Evolutionary conservation across 352 stramenopile genomes (phyloP), one percentile per base, ranked within the genome.

Genomic region (Phytopythium chamaehyphon): DNA sequence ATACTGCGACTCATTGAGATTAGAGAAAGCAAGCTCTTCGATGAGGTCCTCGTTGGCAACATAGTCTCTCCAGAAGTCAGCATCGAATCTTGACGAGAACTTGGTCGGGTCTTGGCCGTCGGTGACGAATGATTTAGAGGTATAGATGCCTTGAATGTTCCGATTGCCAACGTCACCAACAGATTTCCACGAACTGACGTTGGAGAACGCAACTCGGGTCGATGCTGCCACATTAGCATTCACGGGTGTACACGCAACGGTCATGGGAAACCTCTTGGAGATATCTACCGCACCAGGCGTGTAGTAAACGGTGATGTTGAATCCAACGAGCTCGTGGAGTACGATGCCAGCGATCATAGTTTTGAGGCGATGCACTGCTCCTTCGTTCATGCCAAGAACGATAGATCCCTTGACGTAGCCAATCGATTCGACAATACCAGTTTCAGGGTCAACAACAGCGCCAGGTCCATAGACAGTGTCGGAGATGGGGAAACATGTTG

Each of bases 11-110:
- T 62, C 51, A 23, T 46, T 40, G 8, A 66, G 38, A 12, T 16
- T 40, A 3, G 52, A 66, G 0, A 54, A 28, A 3, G 51, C 7
- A 8, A 65, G 24, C 6, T 21, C n/a, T 3, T 54, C n/a, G 14
- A 66, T 57, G 39, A 63, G 37, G 6, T 52, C 39, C 9, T 60
- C 7, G 33, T 37, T 54, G 6, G 7, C 31, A 9, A 26, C 37
- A 40, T 61, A 76, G 44, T 62, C 60, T 22, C 67, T 53, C 60
- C 64, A 76, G 47, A 69, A 73, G 48, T 76, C 67, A 11, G 56
- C 52, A 37, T 39, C 33, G 31, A 68, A 68, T 0, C 54, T 45
- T 4, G 57, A 23, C 5, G n/a, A 31, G 19, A 35, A 47, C 37
- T 47, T 55, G 4, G 40, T 43, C 5, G 23, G 10, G 47, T 62